phyloP scores from a whole-genome alignment of 2,329 filamentous ascomycete species.

The Colletotrichum trifolii region DNA sequence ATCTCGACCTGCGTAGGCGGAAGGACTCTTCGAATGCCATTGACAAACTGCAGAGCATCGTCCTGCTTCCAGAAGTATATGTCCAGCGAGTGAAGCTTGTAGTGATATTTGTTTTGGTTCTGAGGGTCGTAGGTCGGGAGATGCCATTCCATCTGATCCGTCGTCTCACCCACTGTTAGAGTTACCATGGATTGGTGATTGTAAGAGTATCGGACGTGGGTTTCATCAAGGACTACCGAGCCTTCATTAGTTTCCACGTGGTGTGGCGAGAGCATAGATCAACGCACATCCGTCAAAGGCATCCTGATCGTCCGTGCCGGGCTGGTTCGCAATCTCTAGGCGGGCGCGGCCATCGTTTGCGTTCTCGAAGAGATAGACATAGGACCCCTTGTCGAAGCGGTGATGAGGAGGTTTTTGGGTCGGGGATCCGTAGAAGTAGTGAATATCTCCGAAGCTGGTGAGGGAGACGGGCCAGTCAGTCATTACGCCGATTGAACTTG shows the following conservation, averaged over 20 bases:
- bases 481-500: conserved; percentile 5
- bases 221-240: conserved; percentile 73
- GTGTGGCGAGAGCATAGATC: neutral
- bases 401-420: conserved; percentile 77
- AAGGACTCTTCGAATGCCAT: conserved; percentile 73
- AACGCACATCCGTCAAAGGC: conserved; percentile 80
- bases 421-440: conserved; percentile 81
- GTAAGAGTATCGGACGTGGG: conserved; percentile 76
- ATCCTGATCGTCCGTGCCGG: conserved; percentile 81
- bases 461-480: conserved; percentile 39
- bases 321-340: conserved; percentile 80
- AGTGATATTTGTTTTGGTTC: conserved; percentile 83
- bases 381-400: conserved; percentile 82
- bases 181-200: conserved; percentile 79
- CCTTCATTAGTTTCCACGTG: conserved; percentile 37
- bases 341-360: conserved; percentile 73
- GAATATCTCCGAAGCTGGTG: conserved; percentile 78
- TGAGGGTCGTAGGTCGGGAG: conserved; percentile 77
- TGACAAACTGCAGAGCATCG: conserved; percentile 77
- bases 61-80: conserved; percentile 83
- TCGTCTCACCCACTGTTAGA: conserved; percentile 68
- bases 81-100: conserved; percentile 79
- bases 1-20: conserved; percentile 70
- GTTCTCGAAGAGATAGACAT: conserved; percentile 84
- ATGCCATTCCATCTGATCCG: conserved; percentile 75